Percentiles rank a stretch among this genome's conserved stretches.
Evolutionary conservation across 768 basidiomycete species (phyloP).

Genomic region (Lepiota brunneoincarnata): DNA sequence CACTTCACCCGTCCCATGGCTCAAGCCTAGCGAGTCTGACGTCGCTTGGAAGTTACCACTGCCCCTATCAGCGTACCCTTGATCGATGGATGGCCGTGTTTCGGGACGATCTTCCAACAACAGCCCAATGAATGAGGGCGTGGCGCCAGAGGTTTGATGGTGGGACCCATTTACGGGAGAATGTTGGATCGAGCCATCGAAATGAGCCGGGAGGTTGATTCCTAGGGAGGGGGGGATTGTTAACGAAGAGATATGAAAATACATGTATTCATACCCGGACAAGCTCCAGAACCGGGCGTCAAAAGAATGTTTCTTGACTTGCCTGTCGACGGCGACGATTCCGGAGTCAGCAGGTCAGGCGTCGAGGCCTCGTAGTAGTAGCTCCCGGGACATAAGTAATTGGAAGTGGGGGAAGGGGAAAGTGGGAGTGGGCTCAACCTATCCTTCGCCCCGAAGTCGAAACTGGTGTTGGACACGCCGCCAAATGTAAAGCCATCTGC

Average conservation of each 20-base stretch:
- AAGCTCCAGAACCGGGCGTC: neutral
- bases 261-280: neutral
- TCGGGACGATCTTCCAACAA: too few species aligned
- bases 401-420: neutral
- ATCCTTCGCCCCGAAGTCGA: neutral
- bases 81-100: too few species aligned
- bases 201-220: neutral
- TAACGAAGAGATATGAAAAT: too few species aligned
- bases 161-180: too few species aligned
- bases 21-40: too few species aligned
- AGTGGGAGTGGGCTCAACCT: neutral
- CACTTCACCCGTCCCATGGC: too few species aligned
- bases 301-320: neutral
- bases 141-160: too few species aligned
- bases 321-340: neutral
- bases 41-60: too few species aligned
- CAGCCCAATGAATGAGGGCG: too few species aligned
- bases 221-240: neutral
- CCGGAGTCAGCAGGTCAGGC: neutral
- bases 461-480: neutral
- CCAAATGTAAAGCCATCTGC: too few species aligned
- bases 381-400: neutral
- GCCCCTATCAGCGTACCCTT: too few species aligned
- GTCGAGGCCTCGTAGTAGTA: neutral
- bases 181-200: too few species aligned